Percentiles rank a stretch among this genome's conserved stretches.
phyloP scores from a whole-genome alignment of 2,329 filamentous ascomycete species.

The Arthrobotrys conoides region DNA sequence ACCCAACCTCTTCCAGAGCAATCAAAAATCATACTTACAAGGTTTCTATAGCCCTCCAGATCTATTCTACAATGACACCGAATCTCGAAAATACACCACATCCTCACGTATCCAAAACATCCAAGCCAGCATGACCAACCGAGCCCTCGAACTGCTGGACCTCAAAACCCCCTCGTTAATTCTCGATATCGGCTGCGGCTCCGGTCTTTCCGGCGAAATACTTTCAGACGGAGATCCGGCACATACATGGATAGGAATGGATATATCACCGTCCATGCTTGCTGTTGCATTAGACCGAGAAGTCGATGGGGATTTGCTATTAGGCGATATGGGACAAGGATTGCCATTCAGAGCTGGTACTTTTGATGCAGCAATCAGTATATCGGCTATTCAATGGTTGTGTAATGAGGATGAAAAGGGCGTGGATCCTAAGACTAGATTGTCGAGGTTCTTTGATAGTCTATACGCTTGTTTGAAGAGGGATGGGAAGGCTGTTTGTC shows the following conservation, averaged over 20 bases:
- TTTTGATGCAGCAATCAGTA: conserved; percentile 95
- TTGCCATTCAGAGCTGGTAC: conserved; percentile 91
- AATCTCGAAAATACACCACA: conserved; percentile 97
- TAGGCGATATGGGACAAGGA: conserved; percentile 95
- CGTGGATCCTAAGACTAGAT: conserved; percentile 79
- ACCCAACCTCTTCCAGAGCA: background rate
- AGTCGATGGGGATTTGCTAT: conserved; percentile 91
- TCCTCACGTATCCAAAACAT: conserved; percentile 95
- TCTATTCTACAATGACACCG: conserved; percentile 95
- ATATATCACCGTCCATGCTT: conserved; percentile 96
- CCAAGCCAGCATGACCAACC: conserved; percentile 92
- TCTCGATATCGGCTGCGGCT: conserved; percentile 96
- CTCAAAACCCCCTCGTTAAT: conserved; percentile 85
- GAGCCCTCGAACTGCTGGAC: conserved; percentile 90
- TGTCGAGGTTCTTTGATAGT: conserved; percentile 91
- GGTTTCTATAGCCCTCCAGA: conserved; percentile 83
- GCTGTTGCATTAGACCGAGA: conserved; percentile 91
- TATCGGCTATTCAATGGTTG: conserved; percentile 97
- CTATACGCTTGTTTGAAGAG: conserved; percentile 86
- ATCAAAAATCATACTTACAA: conserved; percentile 51
- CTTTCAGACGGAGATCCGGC: conserved; percentile 76
- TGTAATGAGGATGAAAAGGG: conserved; percentile 94
- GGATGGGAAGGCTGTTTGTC: conserved; percentile 91
- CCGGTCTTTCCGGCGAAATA: conserved; percentile 93
- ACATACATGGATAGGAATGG: conserved; percentile 98